Percentiles rank a stretch among this genome's conserved stretches.
These are phyloP conservation scores for Acanthamoeba lenticulata DNA, from an alignment of 208 protist genomes.

Conservation along the genomic window DNA sequence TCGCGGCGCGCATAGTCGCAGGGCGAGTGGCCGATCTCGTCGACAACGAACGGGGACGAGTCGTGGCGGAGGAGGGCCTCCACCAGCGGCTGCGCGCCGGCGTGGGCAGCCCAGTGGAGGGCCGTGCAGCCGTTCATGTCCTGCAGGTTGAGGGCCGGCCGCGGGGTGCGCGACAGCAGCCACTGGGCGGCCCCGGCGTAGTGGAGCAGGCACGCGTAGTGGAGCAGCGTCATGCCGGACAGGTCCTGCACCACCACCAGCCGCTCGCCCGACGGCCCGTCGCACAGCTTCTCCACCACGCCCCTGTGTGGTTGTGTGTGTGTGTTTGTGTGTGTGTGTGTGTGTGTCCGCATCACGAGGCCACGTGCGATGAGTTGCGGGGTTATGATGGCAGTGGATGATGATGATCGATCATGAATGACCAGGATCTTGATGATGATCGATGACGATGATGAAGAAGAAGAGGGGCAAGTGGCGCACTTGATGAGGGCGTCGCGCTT, in stretches of 20 bases:
- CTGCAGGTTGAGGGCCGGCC: constrained; percentile 15
- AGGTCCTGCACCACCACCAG: constrained; percentile 14
- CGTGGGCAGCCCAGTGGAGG: constrained; percentile 27
- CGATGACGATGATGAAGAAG: not conserved
- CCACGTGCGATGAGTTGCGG: not conserved
- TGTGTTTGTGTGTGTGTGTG: too few relatives aligned
- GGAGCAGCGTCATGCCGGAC: not conserved
- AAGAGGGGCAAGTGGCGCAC: not conserved
- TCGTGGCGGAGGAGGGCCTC: not conserved
- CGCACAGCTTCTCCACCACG: constrained; percentile 8
- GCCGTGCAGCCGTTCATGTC: constrained; percentile 31
- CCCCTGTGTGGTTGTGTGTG: not conserved
- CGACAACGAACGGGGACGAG: not conserved
- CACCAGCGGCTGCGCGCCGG: not conserved
- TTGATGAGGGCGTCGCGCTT: constrained; percentile 13
- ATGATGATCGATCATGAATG: too few relatives aligned
- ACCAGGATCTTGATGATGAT: too few relatives aligned
- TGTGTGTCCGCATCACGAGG: not conserved
- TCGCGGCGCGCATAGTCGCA: not conserved
- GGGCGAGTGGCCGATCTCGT: not conserved
- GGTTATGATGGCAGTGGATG: too few relatives aligned
- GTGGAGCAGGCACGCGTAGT: not conserved
- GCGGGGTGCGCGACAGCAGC: constrained; percentile 5
- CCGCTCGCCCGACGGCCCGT: not conserved
- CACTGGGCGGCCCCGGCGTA: not conserved